Percentiles rank a stretch among this genome's conserved stretches.
Evolutionary conservation across 2,329 filamentous ascomycete genomes (phyloP).

Genomic region (Cadophora gregata): DNA sequence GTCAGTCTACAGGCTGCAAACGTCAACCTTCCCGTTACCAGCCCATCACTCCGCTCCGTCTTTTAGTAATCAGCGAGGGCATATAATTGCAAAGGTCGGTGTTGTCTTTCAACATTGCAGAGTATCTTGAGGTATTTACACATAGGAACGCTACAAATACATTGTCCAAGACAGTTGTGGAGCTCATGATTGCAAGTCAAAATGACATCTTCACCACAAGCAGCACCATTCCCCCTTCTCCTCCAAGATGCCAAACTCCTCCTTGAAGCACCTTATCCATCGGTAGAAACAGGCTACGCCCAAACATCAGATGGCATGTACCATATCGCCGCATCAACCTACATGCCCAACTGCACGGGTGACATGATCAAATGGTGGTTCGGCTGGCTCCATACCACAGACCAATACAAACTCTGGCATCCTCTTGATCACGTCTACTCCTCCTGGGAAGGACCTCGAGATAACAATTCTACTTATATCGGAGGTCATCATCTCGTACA

Average conservation of each 20-base stretch:
- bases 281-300: constrained; percentile 17
- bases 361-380: constrained; percentile 28
- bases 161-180: background rate
- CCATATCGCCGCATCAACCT: constrained; percentile 23
- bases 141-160: background rate
- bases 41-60: background rate
- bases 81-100: background rate
- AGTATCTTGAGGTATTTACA: no score
- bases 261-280: constrained; percentile 2
- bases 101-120: background rate
- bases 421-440: constrained; percentile 23
- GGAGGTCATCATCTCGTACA: constrained; percentile 24
- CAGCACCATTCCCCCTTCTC: constrained; percentile 12
- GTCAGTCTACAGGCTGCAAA: no score
- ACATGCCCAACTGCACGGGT: constrained; percentile 23
- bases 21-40: no score
- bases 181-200: background rate
- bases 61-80: background rate
- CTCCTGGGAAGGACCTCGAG: constrained; percentile 21
- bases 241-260: constrained; percentile 16
- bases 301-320: constrained; percentile 20
- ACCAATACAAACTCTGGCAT: constrained; percentile 27
- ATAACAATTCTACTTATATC: constrained; percentile 24
- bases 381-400: constrained; percentile 21
- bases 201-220: background rate